phyloP scores from a whole-genome alignment of 192 early-diverging fungal genomes.

The Backusella australiensis region DNA sequence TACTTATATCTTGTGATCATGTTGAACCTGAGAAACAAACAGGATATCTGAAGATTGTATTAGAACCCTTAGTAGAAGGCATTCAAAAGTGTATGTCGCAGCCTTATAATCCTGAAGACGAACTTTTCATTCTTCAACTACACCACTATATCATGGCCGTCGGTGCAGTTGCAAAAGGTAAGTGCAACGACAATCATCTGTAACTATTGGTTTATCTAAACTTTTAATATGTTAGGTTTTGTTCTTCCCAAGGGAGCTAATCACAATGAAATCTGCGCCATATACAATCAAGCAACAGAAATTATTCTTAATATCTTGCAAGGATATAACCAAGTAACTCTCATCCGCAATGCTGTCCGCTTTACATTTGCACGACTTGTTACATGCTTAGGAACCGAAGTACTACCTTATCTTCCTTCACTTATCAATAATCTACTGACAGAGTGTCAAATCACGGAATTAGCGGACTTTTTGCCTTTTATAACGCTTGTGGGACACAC shows the following conservation, averaged over 20 bases:
- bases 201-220: neutral
- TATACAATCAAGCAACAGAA: conserved; percentile 82
- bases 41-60: conserved; percentile 65
- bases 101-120: conserved; percentile 63
- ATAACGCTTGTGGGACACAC: conserved; percentile 82
- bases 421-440: conserved; percentile 76
- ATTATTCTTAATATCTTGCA: conserved; percentile 71
- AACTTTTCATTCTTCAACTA: conserved; percentile 66
- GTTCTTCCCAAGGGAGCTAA: neutral
- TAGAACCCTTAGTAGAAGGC: conserved; percentile 74
- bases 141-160: conserved; percentile 86
- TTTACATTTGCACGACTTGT: conserved; percentile 85
- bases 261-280: conserved; percentile 16
- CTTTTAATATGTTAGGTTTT: neutral
- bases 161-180: conserved; percentile 83
- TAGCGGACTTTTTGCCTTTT: conserved; percentile 84
- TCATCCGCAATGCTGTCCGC: conserved; percentile 68
- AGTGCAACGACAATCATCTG: neutral
- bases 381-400: conserved; percentile 79
- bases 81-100: conserved; percentile 74
- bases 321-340: conserved; percentile 54
- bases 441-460: conserved; percentile 73
- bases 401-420: conserved; percentile 76
- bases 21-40: conserved; percentile 69
- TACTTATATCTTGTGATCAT: conserved; percentile 78